Conservation (phyloP, 805 yeast genomes). For the Lipomyces spencermartinsiae region DNA sequence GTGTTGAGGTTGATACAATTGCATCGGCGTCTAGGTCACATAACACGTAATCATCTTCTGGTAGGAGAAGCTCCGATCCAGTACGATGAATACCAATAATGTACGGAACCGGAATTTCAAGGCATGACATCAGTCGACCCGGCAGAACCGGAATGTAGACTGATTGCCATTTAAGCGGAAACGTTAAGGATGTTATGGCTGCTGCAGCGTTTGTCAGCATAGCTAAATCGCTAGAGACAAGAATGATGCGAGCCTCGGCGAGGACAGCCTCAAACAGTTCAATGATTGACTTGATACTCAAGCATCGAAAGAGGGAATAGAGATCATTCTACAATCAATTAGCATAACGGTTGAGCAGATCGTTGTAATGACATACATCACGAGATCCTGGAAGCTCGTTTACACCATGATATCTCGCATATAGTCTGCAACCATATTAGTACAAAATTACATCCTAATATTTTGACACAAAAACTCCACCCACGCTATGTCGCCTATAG, state of each 20-base stretch:
- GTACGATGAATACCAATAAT: conserved; percentile 35
- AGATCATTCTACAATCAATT: conserved; percentile 24
- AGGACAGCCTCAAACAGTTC: conserved; percentile 36
- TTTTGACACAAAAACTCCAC: neutral
- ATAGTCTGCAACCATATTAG: conserved; percentile 14
- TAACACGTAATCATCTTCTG: conserved; percentile 31
- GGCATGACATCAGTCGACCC: conserved; percentile 31
- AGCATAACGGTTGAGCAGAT: neutral
- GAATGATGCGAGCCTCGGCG: conserved; percentile 32
- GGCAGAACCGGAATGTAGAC: conserved; percentile 38
- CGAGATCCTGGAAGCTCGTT: conserved; percentile 32
- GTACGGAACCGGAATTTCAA: conserved; percentile 38
- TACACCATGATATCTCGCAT: conserved; percentile 26
- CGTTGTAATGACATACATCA: conserved; percentile 18
- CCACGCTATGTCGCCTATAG: conserved; percentile 20
- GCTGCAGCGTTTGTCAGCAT: conserved; percentile 30
- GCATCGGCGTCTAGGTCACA: conserved; percentile 35
- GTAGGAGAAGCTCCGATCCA: conserved; percentile 7
- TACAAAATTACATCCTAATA: neutral
- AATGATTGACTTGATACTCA: conserved; percentile 21
- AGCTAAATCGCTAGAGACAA: conserved; percentile 30
- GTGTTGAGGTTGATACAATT: conserved; percentile 12
- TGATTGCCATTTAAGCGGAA: conserved; percentile 36
- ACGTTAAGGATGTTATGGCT: conserved; percentile 30
- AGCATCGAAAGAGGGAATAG: conserved; percentile 33